Evolutionary conservation across 805 yeast genomes (phyloP), one percentile per base, ranked within the genome.

Genomic region (Wickerhamomyces kurtzmanii): DNA sequence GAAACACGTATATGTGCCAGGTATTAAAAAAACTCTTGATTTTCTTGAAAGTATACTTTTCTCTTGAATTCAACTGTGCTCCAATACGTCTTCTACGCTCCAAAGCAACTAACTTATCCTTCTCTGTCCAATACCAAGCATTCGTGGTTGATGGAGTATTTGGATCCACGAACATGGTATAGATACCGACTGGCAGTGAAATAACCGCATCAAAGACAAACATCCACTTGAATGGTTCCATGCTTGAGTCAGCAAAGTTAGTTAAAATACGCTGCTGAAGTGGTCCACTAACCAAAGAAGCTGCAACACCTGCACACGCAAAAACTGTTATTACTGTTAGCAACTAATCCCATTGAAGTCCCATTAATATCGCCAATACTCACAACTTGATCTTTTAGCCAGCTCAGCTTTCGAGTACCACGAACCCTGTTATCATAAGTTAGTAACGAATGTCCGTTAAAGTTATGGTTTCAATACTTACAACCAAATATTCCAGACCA

Each of bases 1-100:
- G 71, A 39, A 65, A 65, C 12, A 62, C 58, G 24, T 42, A 59
- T 14, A 61, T 49, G 44, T 67, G 73, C 74, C 74, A 67, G 5
- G 71, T 61, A 31, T 37, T 51, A 48, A 65, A 65, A 37, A 58
- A 60, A 2, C 55, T 29, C 30, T 56, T 62, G 33, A 65, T 51
- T 33, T 58, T 62, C 5, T 31, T 26, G 52, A 52, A 43, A 3
- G 71, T 57, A 39, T 63, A 65, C 15, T 51, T 55, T 19, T 53
- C 55, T 41, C 61, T 45, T 5, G 57, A 52, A 30, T 62, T 63
- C 36, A 62, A 49, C 35, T 54, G 65, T 11, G 66, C 65, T 13
- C 62, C 60, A 29, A 49, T 46, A 26, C 57, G 31, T 39, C 59
- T 47, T 38, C 67, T 44, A 46, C 75, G 54, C 37, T 64, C 71